Evolutionary conservation across 768 basidiomycete genomes (phyloP), one percentile per base, ranked within the genome.

Genomic region (Rhizopogon sp.): DNA sequence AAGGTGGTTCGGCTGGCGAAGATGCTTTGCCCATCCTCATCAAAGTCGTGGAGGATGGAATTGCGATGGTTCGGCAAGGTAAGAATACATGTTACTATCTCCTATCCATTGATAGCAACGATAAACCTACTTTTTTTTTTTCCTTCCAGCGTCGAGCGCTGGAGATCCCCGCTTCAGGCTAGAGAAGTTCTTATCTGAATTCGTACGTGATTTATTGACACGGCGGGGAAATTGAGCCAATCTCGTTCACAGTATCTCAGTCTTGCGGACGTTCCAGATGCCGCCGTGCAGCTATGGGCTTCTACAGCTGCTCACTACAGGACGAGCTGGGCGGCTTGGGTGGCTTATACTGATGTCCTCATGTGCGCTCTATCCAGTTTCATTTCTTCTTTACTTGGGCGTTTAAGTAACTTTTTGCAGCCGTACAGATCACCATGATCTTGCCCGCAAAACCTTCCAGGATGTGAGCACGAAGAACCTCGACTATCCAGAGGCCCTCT

Each of bases 401-500:
- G 29, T n/a, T 39, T 45, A 33, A 28, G 20, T n/a, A 33, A 52
- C 29, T 22, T 44, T 43, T 35, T 45, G 22, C 60, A 84, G 84
- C 60, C 81, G 81, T 65, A 70, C 78, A 37, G 75, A 78, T 55
- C 74, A 73, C 59, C 72, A 82, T 50, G 78, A 83, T 14, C 72
- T 80, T 44, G 88, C 88, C 3, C 83, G 93, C 40, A 73, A 78
- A 22, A 72, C 83, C 6, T 96, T 91, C 67, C 70, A 74, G 41
- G 83, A 85, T 56, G 75, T 89, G 4, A 79, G 84, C 29, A 74
- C 76, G 43, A 88, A 88, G 66, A 82, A 86, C 49, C 62, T 98
- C 39, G 96, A 99, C 69, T 98, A 94, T 88, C 94, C 97, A 0
- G 96, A 99, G 69, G 88, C 87, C 9, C 74, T 98, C 7, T 96